Percentiles rank a stretch among this genome's conserved stretches.
Evolutionary conservation across 2,329 filamentous ascomycete genomes (phyloP).

Genomic region (Cercospora janseana): DNA sequence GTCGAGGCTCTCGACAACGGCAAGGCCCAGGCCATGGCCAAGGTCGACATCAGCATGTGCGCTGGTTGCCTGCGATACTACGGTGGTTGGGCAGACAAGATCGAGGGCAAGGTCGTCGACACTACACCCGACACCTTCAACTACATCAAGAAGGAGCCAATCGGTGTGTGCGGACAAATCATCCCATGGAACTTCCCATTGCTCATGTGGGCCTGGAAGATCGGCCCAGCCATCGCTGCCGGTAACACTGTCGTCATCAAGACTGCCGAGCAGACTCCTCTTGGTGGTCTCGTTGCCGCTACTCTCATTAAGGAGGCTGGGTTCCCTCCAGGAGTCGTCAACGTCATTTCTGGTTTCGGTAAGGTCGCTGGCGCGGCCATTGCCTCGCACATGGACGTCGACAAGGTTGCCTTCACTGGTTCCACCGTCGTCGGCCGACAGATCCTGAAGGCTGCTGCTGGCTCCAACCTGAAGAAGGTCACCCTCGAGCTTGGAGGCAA

Average conservation of each 20-base stretch:
- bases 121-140: slow-evolving; percentile 75
- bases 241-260: slow-evolving; percentile 73
- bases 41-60: slow-evolving; percentile 68
- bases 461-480: slow-evolving; percentile 78
- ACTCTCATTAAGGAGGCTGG: slow-evolving; percentile 70
- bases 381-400: slow-evolving; percentile 72
- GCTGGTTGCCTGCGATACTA: slow-evolving; percentile 78
- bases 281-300: slow-evolving; percentile 65
- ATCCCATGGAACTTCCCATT: slow-evolving; percentile 56
- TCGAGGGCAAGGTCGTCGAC: slow-evolving; percentile 82
- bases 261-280: slow-evolving; percentile 73
- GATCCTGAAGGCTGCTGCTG: slow-evolving; percentile 77
- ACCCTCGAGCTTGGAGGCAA: slow-evolving; percentile 78
- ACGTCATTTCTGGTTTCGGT: slow-evolving; percentile 75
- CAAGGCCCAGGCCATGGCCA: slow-evolving; percentile 74
- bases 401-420: slow-evolving; percentile 82
- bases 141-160: slow-evolving; percentile 77
- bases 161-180: slow-evolving; percentile 70
- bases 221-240: slow-evolving; percentile 68
- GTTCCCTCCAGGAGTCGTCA: slow-evolving; percentile 68
- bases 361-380: slow-evolving; percentile 75
- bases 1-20: slow-evolving; percentile 88
- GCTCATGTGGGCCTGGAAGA: slow-evolving; percentile 63
- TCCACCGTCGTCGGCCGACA: slow-evolving; percentile 69
- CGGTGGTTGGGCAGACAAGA: slow-evolving; percentile 89